Evolutionary conservation across 208 protist genomes (phyloP).

Genomic region (Trypanosoma cruzi): DNA sequence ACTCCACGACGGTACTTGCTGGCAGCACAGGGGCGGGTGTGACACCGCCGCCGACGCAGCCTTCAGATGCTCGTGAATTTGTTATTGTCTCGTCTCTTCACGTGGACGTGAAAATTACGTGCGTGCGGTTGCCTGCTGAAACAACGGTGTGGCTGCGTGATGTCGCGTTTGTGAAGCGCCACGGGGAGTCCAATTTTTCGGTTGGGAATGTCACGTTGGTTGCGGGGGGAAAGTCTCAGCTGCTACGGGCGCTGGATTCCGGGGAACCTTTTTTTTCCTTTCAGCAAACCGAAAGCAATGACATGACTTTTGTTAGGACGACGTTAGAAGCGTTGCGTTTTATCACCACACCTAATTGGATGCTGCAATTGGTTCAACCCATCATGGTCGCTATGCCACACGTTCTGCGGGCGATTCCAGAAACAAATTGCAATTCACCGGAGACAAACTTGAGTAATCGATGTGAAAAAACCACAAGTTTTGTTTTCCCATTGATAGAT

Average conservation of each 20-base stretch:
- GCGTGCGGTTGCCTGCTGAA: conserved; percentile 37
- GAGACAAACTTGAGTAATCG: not conserved
- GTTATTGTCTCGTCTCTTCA: conserved; percentile 40
- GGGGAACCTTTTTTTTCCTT: conserved; percentile 19
- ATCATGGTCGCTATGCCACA: conserved; percentile 16
- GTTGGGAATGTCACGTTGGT: conserved; percentile 19
- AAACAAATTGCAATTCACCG: not conserved
- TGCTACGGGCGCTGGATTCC: conserved; percentile 1
- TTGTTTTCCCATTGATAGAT: conserved; percentile 25
- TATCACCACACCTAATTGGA: not conserved
- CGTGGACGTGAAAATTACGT: conserved; percentile 42
- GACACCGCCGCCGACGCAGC: not conserved
- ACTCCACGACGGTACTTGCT: conserved; percentile 21
- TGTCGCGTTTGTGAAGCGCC: conserved; percentile 24
- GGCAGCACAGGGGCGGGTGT: not conserved
- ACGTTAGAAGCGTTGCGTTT: conserved; percentile 21
- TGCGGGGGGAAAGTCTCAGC: conserved; percentile 4
- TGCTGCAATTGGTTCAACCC: conserved; percentile 14
- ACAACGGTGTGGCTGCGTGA: conserved; percentile 11
- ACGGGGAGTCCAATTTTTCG: conserved; percentile 23
- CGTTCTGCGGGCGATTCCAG: not conserved
- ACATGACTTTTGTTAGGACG: conserved; percentile 18
- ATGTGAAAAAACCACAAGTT: conserved; percentile 18
- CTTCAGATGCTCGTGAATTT: conserved; percentile 8
- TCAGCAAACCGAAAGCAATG: conserved; percentile 6